These are phyloP conservation scores for Cladosporium sp. DNA, from an alignment of 2,329 filamentous ascomycete species.

Conservation along the genomic window DNA sequence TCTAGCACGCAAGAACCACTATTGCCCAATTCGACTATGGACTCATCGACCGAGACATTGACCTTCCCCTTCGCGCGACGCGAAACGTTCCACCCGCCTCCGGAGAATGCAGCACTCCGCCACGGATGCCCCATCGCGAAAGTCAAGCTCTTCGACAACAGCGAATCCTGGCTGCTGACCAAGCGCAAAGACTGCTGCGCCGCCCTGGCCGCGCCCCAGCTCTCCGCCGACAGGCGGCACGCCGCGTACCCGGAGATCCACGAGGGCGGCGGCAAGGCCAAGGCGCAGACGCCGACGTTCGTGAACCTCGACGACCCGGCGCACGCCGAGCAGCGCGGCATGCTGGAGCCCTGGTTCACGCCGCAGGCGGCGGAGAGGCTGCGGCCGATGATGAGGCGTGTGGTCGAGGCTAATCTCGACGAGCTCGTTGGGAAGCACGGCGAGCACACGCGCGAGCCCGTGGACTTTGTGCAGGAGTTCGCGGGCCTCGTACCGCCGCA, in stretches of 20 bases:
- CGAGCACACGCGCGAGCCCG: constrained; percentile 25
- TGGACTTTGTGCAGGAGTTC: constrained; percentile 44
- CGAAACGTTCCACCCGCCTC: neutral
- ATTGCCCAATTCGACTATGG: neutral
- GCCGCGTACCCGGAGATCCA: constrained; percentile 45
- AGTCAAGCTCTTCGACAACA: neutral
- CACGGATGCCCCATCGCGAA: neutral
- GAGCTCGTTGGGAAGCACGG: constrained; percentile 34
- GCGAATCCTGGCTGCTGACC: neutral
- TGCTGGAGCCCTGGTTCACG: constrained; percentile 43
- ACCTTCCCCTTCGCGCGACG: neutral
- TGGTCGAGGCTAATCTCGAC: constrained; percentile 39
- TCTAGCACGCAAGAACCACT: neutral
- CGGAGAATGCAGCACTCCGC: neutral
- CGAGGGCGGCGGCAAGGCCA: constrained; percentile 43
- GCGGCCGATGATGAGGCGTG: constrained; percentile 43
- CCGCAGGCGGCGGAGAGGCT: constrained; percentile 34
- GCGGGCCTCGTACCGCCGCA: constrained; percentile 42
- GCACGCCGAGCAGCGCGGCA: constrained; percentile 43
- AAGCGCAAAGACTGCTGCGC: neutral
- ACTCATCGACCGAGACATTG: neutral
- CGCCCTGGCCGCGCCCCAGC: neutral
- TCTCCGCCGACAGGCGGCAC: constrained; percentile 17
- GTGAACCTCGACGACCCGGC: constrained; percentile 47
- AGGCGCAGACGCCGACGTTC: constrained; percentile 46